Conservation (phyloP, 208 protist genomes). For the Spongospora subterranea region DNA sequence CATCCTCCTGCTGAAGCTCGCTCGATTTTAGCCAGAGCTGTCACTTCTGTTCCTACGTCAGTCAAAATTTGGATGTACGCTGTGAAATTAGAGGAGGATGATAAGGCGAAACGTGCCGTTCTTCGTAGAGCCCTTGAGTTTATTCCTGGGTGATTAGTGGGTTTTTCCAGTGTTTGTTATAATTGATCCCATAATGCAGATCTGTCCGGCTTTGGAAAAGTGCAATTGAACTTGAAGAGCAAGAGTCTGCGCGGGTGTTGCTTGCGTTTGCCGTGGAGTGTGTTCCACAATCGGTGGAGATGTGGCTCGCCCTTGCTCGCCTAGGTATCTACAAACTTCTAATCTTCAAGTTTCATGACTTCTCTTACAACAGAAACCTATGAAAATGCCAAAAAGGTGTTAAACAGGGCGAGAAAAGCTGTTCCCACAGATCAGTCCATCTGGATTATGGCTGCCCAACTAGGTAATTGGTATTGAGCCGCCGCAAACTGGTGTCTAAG, state of each 20-base stretch:
- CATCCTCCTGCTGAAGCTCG: conserved; percentile 80
- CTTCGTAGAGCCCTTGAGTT: conserved; percentile 72
- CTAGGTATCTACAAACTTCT: conserved; percentile 73
- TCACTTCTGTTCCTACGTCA: conserved; percentile 78
- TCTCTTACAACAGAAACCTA: conserved; percentile 69
- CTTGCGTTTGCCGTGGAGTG: conserved; percentile 85
- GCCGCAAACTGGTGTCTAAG: background rate
- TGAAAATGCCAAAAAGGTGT: conserved; percentile 79
- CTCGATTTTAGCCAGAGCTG: conserved; percentile 79
- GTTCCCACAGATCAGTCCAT: conserved; percentile 82
- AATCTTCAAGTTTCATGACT: background rate
- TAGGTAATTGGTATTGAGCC: conserved; percentile 60
- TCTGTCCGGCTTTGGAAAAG: conserved; percentile 70
- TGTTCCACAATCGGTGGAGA: conserved; percentile 80
- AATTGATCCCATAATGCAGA: background rate
- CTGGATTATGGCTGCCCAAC: conserved; percentile 86
- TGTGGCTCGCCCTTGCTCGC: conserved; percentile 88
- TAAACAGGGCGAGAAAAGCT: conserved; percentile 77
- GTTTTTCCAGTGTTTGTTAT: background rate
- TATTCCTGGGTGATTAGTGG: conserved; percentile 58
- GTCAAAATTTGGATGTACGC: conserved; percentile 86
- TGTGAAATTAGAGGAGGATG: conserved; percentile 77
- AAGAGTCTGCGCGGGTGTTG: conserved; percentile 83
- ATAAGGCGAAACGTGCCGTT: conserved; percentile 75
- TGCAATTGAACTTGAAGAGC: conserved; percentile 72